Evolutionary conservation across 2,329 filamentous ascomycete genomes (phyloP).

Genomic region (Paraphaeosphaeria sporulosa): DNA sequence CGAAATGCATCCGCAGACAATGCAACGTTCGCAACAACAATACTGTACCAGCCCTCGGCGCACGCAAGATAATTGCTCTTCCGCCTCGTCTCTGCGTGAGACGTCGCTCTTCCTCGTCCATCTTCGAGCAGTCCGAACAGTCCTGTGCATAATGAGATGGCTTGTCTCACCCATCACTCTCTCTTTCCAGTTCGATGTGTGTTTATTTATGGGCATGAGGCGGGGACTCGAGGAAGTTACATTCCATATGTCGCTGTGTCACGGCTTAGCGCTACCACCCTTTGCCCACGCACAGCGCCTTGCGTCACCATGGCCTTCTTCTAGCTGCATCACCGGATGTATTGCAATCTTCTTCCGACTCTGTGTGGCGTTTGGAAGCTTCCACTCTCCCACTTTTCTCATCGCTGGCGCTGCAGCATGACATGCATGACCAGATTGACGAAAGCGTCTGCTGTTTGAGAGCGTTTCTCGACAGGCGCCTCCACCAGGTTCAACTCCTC

Average conservation of each 20-base stretch:
- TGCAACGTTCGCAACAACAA: slow-evolving; percentile 17
- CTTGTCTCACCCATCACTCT: slow-evolving; percentile 18
- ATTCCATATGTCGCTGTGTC: slow-evolving; percentile 41
- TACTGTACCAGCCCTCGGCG: slow-evolving; percentile 18
- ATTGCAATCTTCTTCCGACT: slow-evolving; percentile 37
- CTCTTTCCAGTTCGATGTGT: slow-evolving; percentile 22
- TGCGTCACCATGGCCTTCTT: slow-evolving; percentile 38
- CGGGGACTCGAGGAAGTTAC: slow-evolving; percentile 36
- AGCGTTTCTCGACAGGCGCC: slow-evolving; percentile 40
- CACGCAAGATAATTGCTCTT: not conserved
- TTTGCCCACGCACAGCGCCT: slow-evolving; percentile 34
- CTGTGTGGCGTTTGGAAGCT: slow-evolving; percentile 26
- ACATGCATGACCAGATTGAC: slow-evolving; percentile 32
- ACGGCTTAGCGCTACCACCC: slow-evolving; percentile 27
- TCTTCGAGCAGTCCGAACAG: not conserved
- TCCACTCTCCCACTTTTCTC: slow-evolving; percentile 23
- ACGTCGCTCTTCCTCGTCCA: slow-evolving; percentile 18
- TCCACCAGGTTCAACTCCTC: slow-evolving; percentile 18
- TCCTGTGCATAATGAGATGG: not conserved
- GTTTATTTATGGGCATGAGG: slow-evolving; percentile 24
- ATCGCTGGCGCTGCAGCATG: slow-evolving; percentile 27
- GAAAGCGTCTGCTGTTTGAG: slow-evolving; percentile 33
- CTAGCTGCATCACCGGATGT: slow-evolving; percentile 40
- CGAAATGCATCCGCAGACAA: slow-evolving; percentile 11
- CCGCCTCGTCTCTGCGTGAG: not conserved